Evolutionary conservation across 768 basidiomycete genomes (phyloP), one percentile per base, ranked within the genome.

Genomic region (Mycena capillaripes): DNA sequence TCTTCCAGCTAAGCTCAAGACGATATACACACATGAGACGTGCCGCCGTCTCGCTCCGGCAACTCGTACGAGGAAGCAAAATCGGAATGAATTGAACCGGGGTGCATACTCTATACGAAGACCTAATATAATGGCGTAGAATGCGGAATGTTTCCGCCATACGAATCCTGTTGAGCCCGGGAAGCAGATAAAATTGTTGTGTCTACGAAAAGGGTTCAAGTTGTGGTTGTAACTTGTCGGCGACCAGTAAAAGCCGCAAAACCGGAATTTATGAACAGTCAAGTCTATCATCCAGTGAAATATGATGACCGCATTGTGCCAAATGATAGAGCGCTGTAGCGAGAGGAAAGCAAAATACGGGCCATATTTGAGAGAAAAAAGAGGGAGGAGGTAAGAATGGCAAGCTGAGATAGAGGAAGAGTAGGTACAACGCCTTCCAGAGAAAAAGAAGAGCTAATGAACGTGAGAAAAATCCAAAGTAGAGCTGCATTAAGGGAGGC

Each of bases 141-240:
- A 60, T 60, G 58, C 40, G 44, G 40, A 60, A 60, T 60, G 58
- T 21, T 60, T 38, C 58, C 42, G 58, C 58, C 36, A 40, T 60
- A 60, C 25, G 25, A 60, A 42, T 60, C 16, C 58, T 19, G 42
- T 27, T 60, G 58, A 60, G 30, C 42, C 58, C 27, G 58, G 44
- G 58, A 60, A 60, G 40, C 27, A 44, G 40, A 44, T 16, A 60
- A n/a, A n/a, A n/a, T n/a, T n/a, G n/a, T n/a, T n/a, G n/a, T n/a
- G n/a, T 29, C 36, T 42, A 60, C 58, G 44, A 17, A 60, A 14
- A 44, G 58, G 3, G 42, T 60, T 60, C 40, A 60, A 57, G 34
- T 36, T 57, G 56, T n/a, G 14, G 53, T n/a, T n/a, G n/a, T n/a
- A n/a, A n/a, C n/a, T 32, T 56, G 30, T 56, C 53, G 21, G 17